These are phyloP conservation scores for Pseudocercospora ulei DNA, from an alignment of 2,329 filamentous ascomycete species.

Conservation along the genomic window DNA sequence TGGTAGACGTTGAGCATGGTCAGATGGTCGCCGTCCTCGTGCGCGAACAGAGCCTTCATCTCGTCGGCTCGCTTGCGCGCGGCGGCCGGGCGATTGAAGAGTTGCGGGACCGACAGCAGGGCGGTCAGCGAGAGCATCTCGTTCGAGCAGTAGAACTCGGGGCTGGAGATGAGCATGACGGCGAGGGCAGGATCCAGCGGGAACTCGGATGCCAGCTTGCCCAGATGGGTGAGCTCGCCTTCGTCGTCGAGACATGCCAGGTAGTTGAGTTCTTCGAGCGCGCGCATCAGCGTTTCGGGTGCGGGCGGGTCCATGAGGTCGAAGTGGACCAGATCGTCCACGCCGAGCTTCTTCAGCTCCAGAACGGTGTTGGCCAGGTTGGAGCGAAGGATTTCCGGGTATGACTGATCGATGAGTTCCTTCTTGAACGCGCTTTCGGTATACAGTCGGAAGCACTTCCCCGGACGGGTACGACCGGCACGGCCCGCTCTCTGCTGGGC, in stretches of 20 bases:
- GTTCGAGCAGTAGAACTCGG: slow-evolving; percentile 97
- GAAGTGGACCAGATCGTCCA: slow-evolving; percentile 93
- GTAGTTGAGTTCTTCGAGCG: slow-evolving; percentile 94
- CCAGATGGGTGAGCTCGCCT: slow-evolving; percentile 78
- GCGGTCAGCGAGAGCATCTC: slow-evolving; percentile 94
- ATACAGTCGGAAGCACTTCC: slow-evolving; percentile 96
- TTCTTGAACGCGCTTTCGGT: slow-evolving; percentile 95
- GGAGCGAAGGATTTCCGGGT: slow-evolving; percentile 88
- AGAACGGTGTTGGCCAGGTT: slow-evolving; percentile 92
- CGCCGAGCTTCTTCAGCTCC: slow-evolving; percentile 92
- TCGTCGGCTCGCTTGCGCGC: slow-evolving; percentile 87
- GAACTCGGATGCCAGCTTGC: slow-evolving; percentile 83
- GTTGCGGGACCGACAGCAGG: slow-evolving; percentile 83
- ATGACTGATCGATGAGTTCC: slow-evolving; percentile 93
- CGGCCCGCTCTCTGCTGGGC: slow-evolving; percentile 96
- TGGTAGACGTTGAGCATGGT: slow-evolving; percentile 97
- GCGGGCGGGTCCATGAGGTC: slow-evolving; percentile 98
- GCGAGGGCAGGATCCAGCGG: slow-evolving; percentile 87
- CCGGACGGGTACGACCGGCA: slow-evolving; percentile 95
- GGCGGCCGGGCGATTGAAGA: slow-evolving; percentile 79
- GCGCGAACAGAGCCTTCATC: slow-evolving; percentile 91
- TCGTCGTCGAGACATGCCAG: slow-evolving; percentile 93
- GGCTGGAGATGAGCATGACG: slow-evolving; percentile 95
- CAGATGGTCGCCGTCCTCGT: slow-evolving; percentile 87
- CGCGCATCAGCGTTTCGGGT: slow-evolving; percentile 96